Evolutionary conservation across 139 green algal genomes (phyloP).

Genomic region (Tetradesmus obliquus): DNA sequence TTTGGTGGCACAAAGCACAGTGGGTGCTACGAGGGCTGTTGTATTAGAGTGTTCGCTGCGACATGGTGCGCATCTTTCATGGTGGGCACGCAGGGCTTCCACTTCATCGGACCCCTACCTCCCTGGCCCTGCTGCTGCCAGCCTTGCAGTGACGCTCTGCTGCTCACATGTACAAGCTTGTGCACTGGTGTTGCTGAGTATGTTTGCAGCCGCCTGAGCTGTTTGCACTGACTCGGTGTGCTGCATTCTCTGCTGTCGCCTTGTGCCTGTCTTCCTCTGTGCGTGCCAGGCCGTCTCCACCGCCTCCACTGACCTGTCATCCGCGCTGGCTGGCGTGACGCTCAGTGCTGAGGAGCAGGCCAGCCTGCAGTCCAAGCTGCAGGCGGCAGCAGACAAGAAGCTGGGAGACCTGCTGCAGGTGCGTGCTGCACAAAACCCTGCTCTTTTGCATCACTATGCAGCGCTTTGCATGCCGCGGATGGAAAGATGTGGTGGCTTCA

Average conservation of each 20-base stretch:
- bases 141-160: constrained; percentile 56
- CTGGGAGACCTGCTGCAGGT: constrained; percentile 50
- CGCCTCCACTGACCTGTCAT: not conserved
- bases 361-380: constrained; percentile 43
- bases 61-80: too few relatives aligned
- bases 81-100: too few relatives aligned
- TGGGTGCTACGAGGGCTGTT: too few relatives aligned
- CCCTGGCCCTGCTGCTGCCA: constrained; percentile 33
- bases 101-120: too few relatives aligned
- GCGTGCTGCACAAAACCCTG: not conserved
- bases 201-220: not conserved
- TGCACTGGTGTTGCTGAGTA: not conserved
- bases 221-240: not conserved
- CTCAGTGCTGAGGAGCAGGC: constrained; percentile 55
- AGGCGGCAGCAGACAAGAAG: constrained; percentile 43
- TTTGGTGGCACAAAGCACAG: too few relatives aligned
- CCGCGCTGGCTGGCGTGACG: constrained; percentile 65
- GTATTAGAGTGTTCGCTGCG: too few relatives aligned
- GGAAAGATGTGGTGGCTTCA: not conserved
- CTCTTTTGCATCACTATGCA: too few relatives aligned
- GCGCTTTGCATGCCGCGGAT: not conserved
- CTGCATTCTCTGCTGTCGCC: not conserved
- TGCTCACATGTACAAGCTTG: not conserved
- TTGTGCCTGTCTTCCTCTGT: not conserved
- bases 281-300: constrained; percentile 9